phyloP scores from a whole-genome alignment of 2,329 filamentous ascomycete genomes.

The Alternaria burnsii region DNA sequence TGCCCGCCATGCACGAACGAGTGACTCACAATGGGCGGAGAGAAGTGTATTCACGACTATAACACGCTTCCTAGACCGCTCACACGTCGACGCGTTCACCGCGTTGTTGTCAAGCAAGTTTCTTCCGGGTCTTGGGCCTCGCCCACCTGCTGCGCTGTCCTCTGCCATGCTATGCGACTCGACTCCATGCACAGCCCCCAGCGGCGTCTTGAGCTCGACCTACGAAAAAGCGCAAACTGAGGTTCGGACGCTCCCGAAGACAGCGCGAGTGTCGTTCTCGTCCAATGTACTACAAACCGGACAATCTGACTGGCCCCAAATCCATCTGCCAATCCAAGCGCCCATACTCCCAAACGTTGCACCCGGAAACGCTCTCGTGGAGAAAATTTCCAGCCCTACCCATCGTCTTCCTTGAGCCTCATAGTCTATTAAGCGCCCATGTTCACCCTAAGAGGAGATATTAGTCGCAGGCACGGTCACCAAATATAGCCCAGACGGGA shows the following conservation, averaged over 20 bases:
- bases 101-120: conserved; percentile 35
- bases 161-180: conserved; percentile 4
- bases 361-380: conserved; percentile 37
- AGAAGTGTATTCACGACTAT: conserved; percentile 46
- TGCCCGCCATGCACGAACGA: conserved; percentile 31
- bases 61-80: conserved; percentile 46
- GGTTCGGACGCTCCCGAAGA: conserved; percentile 30
- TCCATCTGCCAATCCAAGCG: conserved; percentile 41
- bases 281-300: conserved; percentile 13
- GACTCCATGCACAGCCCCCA: conserved; percentile 19
- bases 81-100: conserved; percentile 41
- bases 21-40: conserved; percentile 49
- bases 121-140: conserved; percentile 41
- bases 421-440: conserved; percentile 44
- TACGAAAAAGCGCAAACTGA: conserved; percentile 5
- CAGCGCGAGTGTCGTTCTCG: conserved; percentile 28
- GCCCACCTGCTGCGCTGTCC: conserved; percentile 37
- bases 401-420: conserved; percentile 39
- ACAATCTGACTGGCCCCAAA: conserved; percentile 32
- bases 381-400: conserved; percentile 27
- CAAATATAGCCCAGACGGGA: conserved; percentile 46
- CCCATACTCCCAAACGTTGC: conserved; percentile 39
- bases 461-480: conserved; percentile 36
- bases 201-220: conserved; percentile 2
- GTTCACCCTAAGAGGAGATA: conserved; percentile 24